Conservation (phyloP, 306 rosid species). For the Pyrus betulifolia region DNA sequence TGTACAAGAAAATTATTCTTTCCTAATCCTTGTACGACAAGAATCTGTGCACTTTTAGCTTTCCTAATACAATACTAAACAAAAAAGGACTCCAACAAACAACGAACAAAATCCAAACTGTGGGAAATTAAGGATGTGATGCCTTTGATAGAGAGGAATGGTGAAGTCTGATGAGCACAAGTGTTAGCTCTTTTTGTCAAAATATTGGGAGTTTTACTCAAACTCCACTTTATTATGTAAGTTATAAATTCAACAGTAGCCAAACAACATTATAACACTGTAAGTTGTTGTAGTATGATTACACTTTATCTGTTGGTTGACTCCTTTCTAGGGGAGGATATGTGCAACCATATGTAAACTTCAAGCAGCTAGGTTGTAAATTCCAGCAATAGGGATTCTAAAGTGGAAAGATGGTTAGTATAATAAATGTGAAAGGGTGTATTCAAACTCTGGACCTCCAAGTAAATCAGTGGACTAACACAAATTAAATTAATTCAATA, state of each 20-base stretch:
- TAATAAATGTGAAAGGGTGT: not conserved
- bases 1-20: too few relatives aligned
- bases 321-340: not conserved
- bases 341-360: not conserved
- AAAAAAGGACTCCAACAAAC: too few relatives aligned
- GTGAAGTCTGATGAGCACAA: not conserved
- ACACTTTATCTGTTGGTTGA: not conserved
- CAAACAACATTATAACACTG: not conserved
- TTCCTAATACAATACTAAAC: too few relatives aligned
- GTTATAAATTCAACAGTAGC: not conserved
- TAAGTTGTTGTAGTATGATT: not conserved
- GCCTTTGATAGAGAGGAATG: not conserved
- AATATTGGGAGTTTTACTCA: not conserved
- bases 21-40: too few relatives aligned
- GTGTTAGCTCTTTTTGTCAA: not conserved
- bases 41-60: too few relatives aligned
- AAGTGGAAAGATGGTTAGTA: not conserved
- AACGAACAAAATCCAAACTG: too few relatives aligned
- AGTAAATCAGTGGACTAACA: not conserved
- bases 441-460: not conserved
- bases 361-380: not conserved
- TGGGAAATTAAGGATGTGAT: too few relatives aligned
- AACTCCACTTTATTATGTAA: not conserved
- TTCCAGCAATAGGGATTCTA: not conserved
- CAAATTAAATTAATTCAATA: not conserved